Evolutionary conservation across 2,329 filamentous ascomycete genomes (phyloP).

Genomic region (Pseudophaeomoniella oleicola): DNA sequence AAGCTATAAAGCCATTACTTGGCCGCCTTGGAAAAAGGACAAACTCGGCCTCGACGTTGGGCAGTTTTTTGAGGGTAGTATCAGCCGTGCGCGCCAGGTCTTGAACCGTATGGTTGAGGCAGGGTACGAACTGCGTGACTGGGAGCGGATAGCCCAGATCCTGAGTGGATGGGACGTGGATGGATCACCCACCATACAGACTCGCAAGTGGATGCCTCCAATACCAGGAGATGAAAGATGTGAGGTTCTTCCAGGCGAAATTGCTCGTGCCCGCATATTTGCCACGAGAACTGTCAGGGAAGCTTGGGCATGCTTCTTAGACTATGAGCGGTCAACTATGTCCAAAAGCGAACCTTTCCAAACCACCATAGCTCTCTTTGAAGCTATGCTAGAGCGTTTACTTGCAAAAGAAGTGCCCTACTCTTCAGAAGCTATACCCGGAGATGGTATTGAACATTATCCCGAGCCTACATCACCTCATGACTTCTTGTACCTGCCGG

Average conservation of each 20-base stretch:
- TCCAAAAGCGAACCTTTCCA: slow-evolving; percentile 11
- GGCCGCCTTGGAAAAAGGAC: slow-evolving; percentile 53
- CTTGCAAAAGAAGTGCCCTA: slow-evolving; percentile 16
- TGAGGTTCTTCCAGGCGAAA: slow-evolving; percentile 12
- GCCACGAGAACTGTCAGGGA: slow-evolving; percentile 47
- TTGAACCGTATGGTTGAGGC: slow-evolving; percentile 43
- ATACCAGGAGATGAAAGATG: slow-evolving; percentile 2
- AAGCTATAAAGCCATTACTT: slow-evolving; percentile 42
- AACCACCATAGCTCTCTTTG: slow-evolving; percentile 21
- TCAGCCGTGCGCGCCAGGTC: slow-evolving; percentile 41
- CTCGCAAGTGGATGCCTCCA: slow-evolving; percentile 27
- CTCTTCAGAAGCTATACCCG: slow-evolving; percentile 28
- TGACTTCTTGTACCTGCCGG: slow-evolving; percentile 41
- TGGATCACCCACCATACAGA: slow-evolving; percentile 48
- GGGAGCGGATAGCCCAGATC: slow-evolving; percentile 39
- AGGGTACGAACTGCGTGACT: slow-evolving; percentile 36
- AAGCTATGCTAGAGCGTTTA: slow-evolving; percentile 44
- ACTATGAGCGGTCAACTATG: slow-evolving; percentile 31
- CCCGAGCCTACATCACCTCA: slow-evolving; percentile 41
- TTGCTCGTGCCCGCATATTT: slow-evolving; percentile 36
- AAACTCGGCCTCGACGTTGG: slow-evolving; percentile 45
- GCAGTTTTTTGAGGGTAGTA: slow-evolving; percentile 40
- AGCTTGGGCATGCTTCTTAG: slow-evolving; percentile 50
- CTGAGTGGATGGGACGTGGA: slow-evolving; percentile 50
- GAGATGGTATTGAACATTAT: slow-evolving; percentile 40